Evolutionary conservation across 768 basidiomycete genomes (phyloP), one percentile per base, ranked within the genome.

Genomic region (Albatrellus ellisii): DNA sequence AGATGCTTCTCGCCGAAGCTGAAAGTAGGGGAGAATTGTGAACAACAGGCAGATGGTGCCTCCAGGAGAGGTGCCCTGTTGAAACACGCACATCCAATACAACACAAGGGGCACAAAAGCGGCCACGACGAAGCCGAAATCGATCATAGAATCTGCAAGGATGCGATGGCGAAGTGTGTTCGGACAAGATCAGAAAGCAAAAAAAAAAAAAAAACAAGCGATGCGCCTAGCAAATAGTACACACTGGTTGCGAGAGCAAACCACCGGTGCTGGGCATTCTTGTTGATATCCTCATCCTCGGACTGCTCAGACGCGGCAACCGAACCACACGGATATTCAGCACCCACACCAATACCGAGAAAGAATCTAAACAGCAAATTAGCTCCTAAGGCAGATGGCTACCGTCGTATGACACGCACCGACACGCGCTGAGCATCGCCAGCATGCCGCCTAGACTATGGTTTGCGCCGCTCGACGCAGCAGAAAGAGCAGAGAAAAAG

Each of bases 271-370:
- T 89, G 91, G 4, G 82, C 71, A 41, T 77, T 77, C 61, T 85
- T 88, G 50, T 59, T 67, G 52, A 94, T 80, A 7, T 73, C 75
- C 7, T 73, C 67, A 57, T 86, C 83, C 57, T 95, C 92, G 2
- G 88, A 84, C 53, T 89, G 85, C 54, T 95, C 92, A 2, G 86
- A 81, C 6, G 81, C 82, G 4, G 88, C 84, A 12, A 90, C 86
- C 0, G 81, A 83, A 20, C 91, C 90, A 47, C 86, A 87, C 6
- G 91, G 91, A 50, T 92, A 92, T 58, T 87, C 85, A 4, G 84
- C 85, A 4, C 88, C 86, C 0, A 90, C 70, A 18, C 90, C 90
- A 41, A 92, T 80, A 27, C 92, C 92, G 34, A 91, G 68, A 1
- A 95, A 59, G 66, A 92, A 92, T 6, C 87, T 87, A 33, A 43